A percentile compares a stretch with the other conserved stretches of the same genome.
Conservation (phyloP, 2,329 filamentous ascomycete genomes). For the Curvularia sp. region DNA sequence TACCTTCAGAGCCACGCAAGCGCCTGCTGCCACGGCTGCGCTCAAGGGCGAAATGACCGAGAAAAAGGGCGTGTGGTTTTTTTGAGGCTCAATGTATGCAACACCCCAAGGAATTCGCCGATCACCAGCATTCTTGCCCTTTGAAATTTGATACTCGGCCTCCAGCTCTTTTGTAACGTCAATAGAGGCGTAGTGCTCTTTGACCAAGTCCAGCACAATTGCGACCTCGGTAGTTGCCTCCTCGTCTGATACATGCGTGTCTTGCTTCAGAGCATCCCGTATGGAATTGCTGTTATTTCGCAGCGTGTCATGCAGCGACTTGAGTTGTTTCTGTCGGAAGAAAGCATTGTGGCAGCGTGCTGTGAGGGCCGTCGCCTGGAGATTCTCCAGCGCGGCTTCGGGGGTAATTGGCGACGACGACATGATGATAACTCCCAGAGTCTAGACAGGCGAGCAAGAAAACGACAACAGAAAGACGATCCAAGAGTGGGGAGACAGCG, state of each 20-base stretch:
- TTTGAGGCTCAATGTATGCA: conserved; percentile 57
- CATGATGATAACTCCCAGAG: conserved; percentile 11
- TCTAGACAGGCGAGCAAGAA: background rate
- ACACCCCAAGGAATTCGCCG: conserved; percentile 50
- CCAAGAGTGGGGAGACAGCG: background rate
- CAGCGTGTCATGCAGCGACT: conserved; percentile 52
- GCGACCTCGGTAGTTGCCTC: conserved; percentile 55
- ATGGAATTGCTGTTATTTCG: conserved; percentile 47
- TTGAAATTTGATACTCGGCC: conserved; percentile 54
- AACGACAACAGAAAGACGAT: background rate
- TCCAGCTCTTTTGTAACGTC: conserved; percentile 49
- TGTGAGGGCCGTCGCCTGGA: conserved; percentile 55
- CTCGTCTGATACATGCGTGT: conserved; percentile 44
- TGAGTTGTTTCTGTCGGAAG: conserved; percentile 57
- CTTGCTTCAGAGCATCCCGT: conserved; percentile 52
- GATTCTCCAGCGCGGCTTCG: conserved; percentile 31
- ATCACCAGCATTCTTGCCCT: conserved; percentile 49
- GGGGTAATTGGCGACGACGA: conserved; percentile 31
- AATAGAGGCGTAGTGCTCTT: conserved; percentile 51
- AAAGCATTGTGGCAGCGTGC: conserved; percentile 55
- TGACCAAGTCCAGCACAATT: conserved; percentile 51
- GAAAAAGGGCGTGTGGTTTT: conserved; percentile 58
- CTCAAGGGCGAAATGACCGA: conserved; percentile 43
- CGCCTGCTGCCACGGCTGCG: conserved; percentile 59
- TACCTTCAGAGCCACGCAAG: conserved; percentile 60